Evolutionary conservation across 129 eudicot species (phyloP), one percentile per base, ranked within the genome.

Genomic region (Flaveria linearis): DNA sequence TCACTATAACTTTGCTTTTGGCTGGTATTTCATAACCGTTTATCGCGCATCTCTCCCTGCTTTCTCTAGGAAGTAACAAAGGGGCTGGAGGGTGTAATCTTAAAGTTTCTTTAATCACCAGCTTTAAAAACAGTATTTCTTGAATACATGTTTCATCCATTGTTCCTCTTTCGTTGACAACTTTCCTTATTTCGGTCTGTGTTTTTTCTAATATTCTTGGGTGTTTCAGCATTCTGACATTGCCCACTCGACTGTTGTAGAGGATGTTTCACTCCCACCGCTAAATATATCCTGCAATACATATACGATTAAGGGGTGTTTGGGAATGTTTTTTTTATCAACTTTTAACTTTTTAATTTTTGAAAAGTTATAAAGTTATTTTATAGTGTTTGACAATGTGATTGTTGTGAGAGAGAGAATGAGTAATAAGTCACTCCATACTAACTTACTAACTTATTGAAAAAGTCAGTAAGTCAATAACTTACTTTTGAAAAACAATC

Each of bases 81-180:
- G 92, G 92, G 6, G 77, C 58, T 10, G 89, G 77, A 36, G 89
- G 87, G 76, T 88, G 89, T 49, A 85, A 61, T 64, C 92, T 75
- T 43, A 84, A 10, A 6, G 91, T 82, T 78, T 87, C 88, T 76
- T 87, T 87, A 7, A 82, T 78, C 3, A 85, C 70, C 47, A 72
- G n/a, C 28, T 82, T 83, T 17, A 85, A 9, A 67, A 69, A 85
- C 36, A 66, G 58, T 6, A 80, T 68, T 70, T 77, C 84, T 18
- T 78, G 26, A 53, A 85, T 46, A 33, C 76, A 52, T n/a, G 76
- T 53, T 47, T 81, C 87, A 61, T 84, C 81, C 0, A 68, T 17
- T 9, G 11, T 43, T 70, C 73, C 69, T 36, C 63, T 76, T 2
- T 15, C 53, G 26, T 47, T 20, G 45, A 85, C 81, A 71, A 83